These are phyloP conservation scores for Thielaviopsis euricoi DNA, from an alignment of 2,329 filamentous ascomycete genomes.

Conservation along the genomic window DNA sequence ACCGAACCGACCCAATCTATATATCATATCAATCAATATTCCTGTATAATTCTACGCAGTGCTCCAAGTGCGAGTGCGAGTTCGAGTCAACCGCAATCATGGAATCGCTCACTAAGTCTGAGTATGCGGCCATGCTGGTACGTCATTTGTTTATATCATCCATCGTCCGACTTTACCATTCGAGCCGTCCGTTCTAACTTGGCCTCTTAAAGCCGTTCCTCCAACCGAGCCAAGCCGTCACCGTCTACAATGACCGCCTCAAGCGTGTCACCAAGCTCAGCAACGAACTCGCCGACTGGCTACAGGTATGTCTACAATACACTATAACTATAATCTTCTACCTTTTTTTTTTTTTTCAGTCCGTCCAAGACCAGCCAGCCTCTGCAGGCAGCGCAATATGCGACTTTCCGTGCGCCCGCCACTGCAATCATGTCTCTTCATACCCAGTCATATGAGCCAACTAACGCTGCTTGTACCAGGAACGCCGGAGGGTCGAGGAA, in stretches of 20 bases:
- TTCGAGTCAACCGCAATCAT: slow-evolving; percentile 33
- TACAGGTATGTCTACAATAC: slow-evolving; percentile 50
- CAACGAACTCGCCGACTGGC: slow-evolving; percentile 84
- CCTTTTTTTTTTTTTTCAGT: too few species aligned
- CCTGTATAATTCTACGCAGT: not conserved
- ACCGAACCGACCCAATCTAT: not conserved
- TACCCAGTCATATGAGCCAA: not conserved
- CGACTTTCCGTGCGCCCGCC: not conserved
- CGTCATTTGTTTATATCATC: too few species aligned
- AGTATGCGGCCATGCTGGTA: slow-evolving; percentile 93
- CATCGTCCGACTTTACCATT: too few species aligned
- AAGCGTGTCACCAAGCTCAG: slow-evolving; percentile 78
- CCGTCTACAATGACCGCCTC: slow-evolving; percentile 70
- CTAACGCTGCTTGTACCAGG: slow-evolving; percentile 34
- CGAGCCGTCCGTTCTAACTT: not conserved
- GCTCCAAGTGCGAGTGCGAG: not conserved
- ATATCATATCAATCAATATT: not conserved
- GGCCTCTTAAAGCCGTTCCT: slow-evolving; percentile 47
- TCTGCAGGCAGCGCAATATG: not conserved
- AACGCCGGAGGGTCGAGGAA: slow-evolving; percentile 84
- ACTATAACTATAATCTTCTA: too few species aligned
- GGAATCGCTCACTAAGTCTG: slow-evolving; percentile 66
- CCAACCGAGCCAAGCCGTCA: slow-evolving; percentile 66
- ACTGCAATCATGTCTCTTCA: not conserved
- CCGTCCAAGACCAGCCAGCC: not conserved